phyloP scores from a whole-genome alignment of 2,329 filamentous ascomycete species.

The Talaromyces piceae region DNA sequence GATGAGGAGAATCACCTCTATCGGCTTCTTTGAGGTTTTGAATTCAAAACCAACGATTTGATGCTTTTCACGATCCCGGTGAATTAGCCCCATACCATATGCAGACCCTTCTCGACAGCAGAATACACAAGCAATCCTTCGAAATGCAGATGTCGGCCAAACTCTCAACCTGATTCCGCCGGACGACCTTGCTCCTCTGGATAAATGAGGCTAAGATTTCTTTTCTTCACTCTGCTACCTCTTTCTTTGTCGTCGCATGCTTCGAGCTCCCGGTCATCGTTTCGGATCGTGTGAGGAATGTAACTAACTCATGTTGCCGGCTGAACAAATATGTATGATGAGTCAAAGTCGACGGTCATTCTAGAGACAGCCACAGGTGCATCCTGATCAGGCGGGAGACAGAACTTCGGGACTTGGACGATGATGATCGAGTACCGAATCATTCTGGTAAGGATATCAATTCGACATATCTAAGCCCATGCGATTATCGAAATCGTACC shows the following conservation, averaged over 20 bases:
- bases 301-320: not conserved
- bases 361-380: not conserved
- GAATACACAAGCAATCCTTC: not conserved
- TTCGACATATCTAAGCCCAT: too few species aligned
- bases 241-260: not conserved
- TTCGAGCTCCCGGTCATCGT: not conserved
- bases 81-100: not conserved
- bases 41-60: not conserved
- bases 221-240: too few species aligned
- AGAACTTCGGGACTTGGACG: too few species aligned
- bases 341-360: not conserved
- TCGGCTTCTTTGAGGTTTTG: not conserved
- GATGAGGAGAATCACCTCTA: not conserved
- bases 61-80: not conserved
- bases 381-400: too few species aligned
- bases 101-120: not conserved
- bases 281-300: not conserved
- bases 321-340: not conserved
- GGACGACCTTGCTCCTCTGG: not conserved
- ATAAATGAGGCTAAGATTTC: conserved; percentile 54
- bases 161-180: not conserved
- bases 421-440: too few species aligned
- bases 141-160: not conserved
- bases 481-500: too few species aligned
- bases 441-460: too few species aligned